Percentiles rank a stretch among this genome's conserved stretches.
phyloP scores from a whole-genome alignment of 495 filamentous ascomycete species.

The Trichocladium uniseriatum region DNA sequence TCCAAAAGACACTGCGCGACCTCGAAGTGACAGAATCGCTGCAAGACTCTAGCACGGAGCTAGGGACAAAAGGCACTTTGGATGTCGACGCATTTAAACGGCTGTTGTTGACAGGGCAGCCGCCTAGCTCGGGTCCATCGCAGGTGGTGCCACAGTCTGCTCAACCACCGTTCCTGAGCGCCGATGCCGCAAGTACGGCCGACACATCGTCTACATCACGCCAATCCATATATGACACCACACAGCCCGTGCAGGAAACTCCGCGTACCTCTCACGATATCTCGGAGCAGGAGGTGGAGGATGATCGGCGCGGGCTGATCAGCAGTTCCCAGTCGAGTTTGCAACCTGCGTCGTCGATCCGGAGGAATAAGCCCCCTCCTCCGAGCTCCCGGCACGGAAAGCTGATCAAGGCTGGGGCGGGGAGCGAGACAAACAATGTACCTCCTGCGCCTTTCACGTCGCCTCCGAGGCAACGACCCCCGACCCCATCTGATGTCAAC shows the following conservation, averaged over 20 bases:
- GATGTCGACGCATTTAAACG: conserved; percentile 56
- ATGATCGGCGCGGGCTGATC: conserved; percentile 25
- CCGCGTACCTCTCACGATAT: conserved; percentile 41
- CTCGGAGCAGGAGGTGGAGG: conserved; percentile 33
- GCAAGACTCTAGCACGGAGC: conserved; percentile 9
- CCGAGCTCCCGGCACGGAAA: conserved; percentile 59
- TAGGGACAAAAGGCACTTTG: conserved; percentile 33
- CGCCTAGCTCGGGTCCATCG: conserved; percentile 21
- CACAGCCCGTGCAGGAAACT: conserved; percentile 29
- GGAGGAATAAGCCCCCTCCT: conserved; percentile 36
- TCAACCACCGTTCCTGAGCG: conserved; percentile 1
- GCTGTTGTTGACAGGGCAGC: conserved; percentile 50
- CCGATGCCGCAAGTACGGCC: conserved; percentile 38
- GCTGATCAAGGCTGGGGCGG: conserved; percentile 41
- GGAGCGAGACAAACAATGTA: neutral
- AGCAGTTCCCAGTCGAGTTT: conserved; percentile 13
- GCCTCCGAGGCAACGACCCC: conserved; percentile 2
- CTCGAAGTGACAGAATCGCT: conserved; percentile 26
- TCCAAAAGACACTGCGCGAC: conserved; percentile 39
- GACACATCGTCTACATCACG: conserved; percentile 41
- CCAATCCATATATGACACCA: conserved; percentile 36
- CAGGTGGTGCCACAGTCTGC: neutral
- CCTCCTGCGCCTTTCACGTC: neutral
- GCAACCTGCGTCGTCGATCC: conserved; percentile 3
- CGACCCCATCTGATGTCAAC: conserved; percentile 38